Evolutionary conservation across 805 yeast species (phyloP), one percentile per base, ranked within the genome.

Genomic region (Spathaspora passalidarum): DNA sequence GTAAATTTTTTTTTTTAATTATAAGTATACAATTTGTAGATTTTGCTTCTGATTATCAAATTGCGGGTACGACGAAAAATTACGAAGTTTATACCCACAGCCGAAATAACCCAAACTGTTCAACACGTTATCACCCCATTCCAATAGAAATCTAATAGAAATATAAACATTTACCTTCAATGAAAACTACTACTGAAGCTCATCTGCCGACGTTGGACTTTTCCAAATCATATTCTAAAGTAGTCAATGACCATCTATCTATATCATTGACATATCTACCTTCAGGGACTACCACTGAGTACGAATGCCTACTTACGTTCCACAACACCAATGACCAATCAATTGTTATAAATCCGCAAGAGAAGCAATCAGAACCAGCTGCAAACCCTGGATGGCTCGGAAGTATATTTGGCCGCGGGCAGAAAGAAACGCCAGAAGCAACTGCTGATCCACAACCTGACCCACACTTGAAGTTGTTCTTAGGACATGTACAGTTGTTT

Each of bases 401-500:
- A 23, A 45, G 37, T 19, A 43, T 56, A 23, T 55, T 56, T 40
- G 50, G 55, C 13, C 22, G 19, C 5, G 26, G 25, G 11, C 14
- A 11, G 5, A 16, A 14, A 14, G 42, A 45, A n/a, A 43, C 38
- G 36, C 14, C 43, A 5, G 10, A 32, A 11, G 26, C 22, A 1
- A 38, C 35, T 32, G 7, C 22, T 9, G 23, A 39, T n/a, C 20
- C 34, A 1, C 22, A 19, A 2, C 34, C 40, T 14, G 38, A 42
- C 14, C 35, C 17, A 8, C 34, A 19, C 17, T 20, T 52, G 44
- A 40, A 52, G 5, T 50, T 69, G 3, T 59, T 63, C 39, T 52
- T 71, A 25, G 75, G 75, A 0, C 62, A 70, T 49, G 47, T 70
- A 18, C 77, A 72, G 51, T 49, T 72, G 43, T 49, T 68, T 38